A percentile compares a stretch with the other conserved stretches of the same genome.
phyloP scores from a whole-genome alignment of 306 rosid genomes.

The Dryas octopetala region DNA sequence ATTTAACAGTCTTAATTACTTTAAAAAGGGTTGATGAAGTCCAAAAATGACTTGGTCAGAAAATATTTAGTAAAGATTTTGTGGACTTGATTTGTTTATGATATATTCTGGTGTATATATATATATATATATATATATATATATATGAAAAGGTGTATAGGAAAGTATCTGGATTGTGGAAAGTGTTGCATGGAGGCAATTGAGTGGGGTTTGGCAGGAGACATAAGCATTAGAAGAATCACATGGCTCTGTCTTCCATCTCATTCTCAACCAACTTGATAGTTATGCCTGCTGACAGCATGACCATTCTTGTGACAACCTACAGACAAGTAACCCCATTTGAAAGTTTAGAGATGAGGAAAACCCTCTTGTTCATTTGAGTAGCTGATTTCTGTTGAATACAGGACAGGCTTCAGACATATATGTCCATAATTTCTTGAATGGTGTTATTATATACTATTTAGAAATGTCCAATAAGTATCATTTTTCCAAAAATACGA shows the following conservation, averaged over 20 bases:
- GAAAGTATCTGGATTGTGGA: neutral
- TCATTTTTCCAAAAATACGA: no score
- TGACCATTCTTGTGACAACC: slow-evolving; percentile 1
- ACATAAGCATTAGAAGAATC: slow-evolving; percentile 1
- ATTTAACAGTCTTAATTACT: no score
- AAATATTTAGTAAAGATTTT: neutral
- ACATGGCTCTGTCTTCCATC: slow-evolving; percentile 16
- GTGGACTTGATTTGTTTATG: neutral
- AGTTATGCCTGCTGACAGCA: neutral
- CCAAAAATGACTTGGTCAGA: neutral
- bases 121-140: neutral
- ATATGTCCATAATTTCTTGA: neutral
- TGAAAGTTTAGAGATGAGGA: neutral
- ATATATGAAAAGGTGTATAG: no score
- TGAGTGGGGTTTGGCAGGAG: neutral
- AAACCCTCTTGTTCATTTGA: neutral
- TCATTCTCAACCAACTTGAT: neutral
- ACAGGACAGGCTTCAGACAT: neutral
- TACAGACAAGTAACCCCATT: neutral
- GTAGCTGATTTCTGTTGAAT: neutral
- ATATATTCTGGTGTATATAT: neutral
- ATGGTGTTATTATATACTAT: no score
- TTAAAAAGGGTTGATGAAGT: no score
- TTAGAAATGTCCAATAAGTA: no score
- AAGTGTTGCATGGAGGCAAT: neutral